Conservation (phyloP, 345 rosid genomes). For the Viola odorata region DNA sequence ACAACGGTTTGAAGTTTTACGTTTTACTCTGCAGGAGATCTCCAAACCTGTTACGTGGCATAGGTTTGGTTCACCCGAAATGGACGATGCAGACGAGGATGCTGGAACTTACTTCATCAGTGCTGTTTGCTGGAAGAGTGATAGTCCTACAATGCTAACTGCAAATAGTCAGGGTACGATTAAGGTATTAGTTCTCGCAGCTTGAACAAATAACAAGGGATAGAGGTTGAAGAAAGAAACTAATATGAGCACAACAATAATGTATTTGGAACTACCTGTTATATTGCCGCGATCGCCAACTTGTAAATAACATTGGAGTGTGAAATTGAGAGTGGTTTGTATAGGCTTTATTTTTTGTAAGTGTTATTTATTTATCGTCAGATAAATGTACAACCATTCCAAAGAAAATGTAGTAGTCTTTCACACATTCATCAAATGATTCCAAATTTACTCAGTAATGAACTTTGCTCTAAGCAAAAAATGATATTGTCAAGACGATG, state of each 20-base stretch:
- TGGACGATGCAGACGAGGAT: slow-evolving; percentile 82
- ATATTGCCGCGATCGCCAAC: neutral
- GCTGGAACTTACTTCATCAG: slow-evolving; percentile 84
- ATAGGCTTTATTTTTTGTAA: neutral
- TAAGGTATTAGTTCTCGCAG: slow-evolving; percentile 80
- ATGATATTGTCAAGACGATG: no score
- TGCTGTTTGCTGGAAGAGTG: slow-evolving; percentile 98
- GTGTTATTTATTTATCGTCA: neutral
- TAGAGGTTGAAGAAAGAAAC: neutral
- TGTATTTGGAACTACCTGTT: neutral
- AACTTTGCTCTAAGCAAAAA: no score
- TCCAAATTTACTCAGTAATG: no score
- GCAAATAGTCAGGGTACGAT: slow-evolving; percentile 99
- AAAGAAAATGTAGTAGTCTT: no score
- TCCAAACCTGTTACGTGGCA: slow-evolving; percentile 75
- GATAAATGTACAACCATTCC: neutral
- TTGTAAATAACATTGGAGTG: slow-evolving; percentile 7
- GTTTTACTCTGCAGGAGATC: slow-evolving; percentile 58
- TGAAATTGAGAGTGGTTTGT: neutral
- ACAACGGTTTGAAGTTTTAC: neutral
- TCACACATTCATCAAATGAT: no score
- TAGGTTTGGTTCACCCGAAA: slow-evolving; percentile 82
- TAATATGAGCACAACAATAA: neutral
- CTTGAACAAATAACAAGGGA: slow-evolving; percentile 26
- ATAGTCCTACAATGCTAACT: slow-evolving; percentile 83